A percentile compares a stretch with the other conserved stretches of the same genome.
Evolutionary conservation across 176 grass and related monocot genomes (phyloP).

Genomic region (Hyparrhenia diplandra): DNA sequence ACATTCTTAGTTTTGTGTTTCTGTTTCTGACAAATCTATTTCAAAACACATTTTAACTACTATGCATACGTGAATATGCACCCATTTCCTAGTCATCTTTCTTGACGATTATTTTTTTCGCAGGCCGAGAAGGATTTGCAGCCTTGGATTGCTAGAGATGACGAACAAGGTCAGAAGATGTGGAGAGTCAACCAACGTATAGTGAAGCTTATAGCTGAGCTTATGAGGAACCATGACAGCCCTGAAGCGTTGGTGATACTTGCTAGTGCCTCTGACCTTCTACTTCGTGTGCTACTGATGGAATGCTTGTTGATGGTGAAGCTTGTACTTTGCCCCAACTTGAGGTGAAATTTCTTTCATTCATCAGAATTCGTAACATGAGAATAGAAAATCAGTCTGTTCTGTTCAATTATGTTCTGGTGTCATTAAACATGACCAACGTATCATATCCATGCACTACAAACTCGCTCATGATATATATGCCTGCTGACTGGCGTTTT

Average conservation of each 20-base stretch:
- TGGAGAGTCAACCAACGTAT: conserved; percentile 98
- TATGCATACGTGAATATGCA: neutral
- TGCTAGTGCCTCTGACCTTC: conserved; percentile 80
- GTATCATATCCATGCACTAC: neutral
- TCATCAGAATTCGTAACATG: neutral
- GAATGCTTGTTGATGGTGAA: conserved; percentile 97
- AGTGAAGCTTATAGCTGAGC: conserved; percentile 91
- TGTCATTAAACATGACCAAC: neutral
- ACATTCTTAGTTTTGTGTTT: neutral
- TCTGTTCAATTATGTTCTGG: neutral
- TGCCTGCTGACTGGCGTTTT: neutral
- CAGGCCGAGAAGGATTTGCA: conserved; percentile 96
- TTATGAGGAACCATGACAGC: conserved; percentile 95
- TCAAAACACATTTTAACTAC: neutral
- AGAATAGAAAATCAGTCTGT: neutral
- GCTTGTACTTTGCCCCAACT: conserved; percentile 96
- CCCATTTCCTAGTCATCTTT: conserved; percentile 45
- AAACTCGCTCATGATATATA: neutral
- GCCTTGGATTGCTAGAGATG: conserved; percentile 95
- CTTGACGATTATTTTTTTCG: conserved; percentile 39
- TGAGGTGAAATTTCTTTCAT: conserved; percentile 58
- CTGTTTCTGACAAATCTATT: neutral
- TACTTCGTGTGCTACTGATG: conserved; percentile 97
- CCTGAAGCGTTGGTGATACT: conserved; percentile 90
- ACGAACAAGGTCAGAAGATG: conserved; percentile 90